Base-by-base conservation (phyloP, 768 basidiomycete genomes). In the Russula abietina region DNA sequence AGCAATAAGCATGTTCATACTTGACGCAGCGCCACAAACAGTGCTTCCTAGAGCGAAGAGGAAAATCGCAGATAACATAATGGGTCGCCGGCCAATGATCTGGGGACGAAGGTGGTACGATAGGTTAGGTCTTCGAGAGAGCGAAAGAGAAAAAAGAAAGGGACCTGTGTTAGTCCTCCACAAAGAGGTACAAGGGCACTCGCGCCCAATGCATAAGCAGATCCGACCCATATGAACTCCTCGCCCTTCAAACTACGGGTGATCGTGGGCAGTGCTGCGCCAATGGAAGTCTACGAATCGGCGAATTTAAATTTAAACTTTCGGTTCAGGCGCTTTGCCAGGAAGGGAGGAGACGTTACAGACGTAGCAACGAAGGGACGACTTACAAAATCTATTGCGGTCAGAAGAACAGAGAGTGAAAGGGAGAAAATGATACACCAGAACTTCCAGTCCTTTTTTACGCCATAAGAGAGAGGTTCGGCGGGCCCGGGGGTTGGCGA, bases 1-100 rank as follows among this genome's bases (percentile, higher is more conserved):
- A 2, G 70, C 71, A 41, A 77, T 77, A 2, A 75, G 62, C 68
- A 72, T 71, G 9, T 60, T n/a, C n/a, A n/a, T n/a, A n/a, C n/a
- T n/a, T n/a, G n/a, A n/a, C n/a, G n/a, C n/a, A n/a, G n/a, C n/a
- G n/a, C n/a, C n/a, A n/a, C n/a, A n/a, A n/a, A n/a, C n/a, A n/a
- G n/a, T n/a, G n/a, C n/a, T n/a, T n/a, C n/a, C n/a, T n/a, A n/a
- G n/a, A n/a, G n/a, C n/a, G n/a, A n/a, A n/a, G n/a, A n/a, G n/a
- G n/a, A n/a, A n/a, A n/a, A n/a, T n/a, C n/a, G n/a, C n/a, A n/a
- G n/a, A n/a, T n/a, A n/a, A n/a, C n/a, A n/a, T n/a, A n/a, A n/a
- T n/a, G n/a, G n/a, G n/a, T n/a, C n/a, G n/a, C n/a, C n/a, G n/a
- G n/a, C n/a, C n/a, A n/a, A n/a, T n/a, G n/a, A n/a, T n/a, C n/a